Evolutionary conservation across 257 asterid species (phyloP), one percentile per base, ranked within the genome.

Genomic region (Nicotiana undulata): DNA sequence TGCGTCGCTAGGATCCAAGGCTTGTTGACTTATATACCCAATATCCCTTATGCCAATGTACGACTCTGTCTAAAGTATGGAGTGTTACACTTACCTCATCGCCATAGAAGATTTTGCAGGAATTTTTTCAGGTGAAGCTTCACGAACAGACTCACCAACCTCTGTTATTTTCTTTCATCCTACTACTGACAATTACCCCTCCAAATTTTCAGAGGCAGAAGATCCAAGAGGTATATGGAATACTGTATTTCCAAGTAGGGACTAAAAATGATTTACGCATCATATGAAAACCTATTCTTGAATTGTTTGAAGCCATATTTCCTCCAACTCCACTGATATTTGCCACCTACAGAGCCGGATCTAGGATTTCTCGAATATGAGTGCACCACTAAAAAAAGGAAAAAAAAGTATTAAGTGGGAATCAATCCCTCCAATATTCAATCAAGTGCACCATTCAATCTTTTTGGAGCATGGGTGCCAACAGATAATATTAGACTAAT

Each of bases 201-300:
- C 90, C 89, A 89, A 82, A 85, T 89, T 87, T 82, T 88, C 78
- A 53, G 94, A 89, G n/a, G 55, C 61, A 75, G 93, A 88, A 53
- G 67, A 85, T 67, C 91, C 88, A 83, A 64, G 76, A 80, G 15
- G 74, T 66, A 44, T 10, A 74, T 56, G 49, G 79, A 56, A 28
- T 44, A 61, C 79, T 66, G 64, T 51, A 81, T 83, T 80, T 82
- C 81, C 86, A 65, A 51, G 72, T 49, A 55, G 75, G 88, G 84
- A 76, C 81, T 59, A 79, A 63, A 75, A 81, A 85, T 84, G 66
- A 75, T 68, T 82, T 86, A 55, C 56, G 82, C 80, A 66, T 18
- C 74, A 72, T 77, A 29, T 68, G 83, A 74, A 74, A 44, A 77
- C 70, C 51, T 49, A 72, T 58, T 18, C 66, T 80, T 37, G 81